Evolutionary conservation across 2,329 filamentous ascomycete species (phyloP).

Genomic region (Stenocarpella maydis): DNA sequence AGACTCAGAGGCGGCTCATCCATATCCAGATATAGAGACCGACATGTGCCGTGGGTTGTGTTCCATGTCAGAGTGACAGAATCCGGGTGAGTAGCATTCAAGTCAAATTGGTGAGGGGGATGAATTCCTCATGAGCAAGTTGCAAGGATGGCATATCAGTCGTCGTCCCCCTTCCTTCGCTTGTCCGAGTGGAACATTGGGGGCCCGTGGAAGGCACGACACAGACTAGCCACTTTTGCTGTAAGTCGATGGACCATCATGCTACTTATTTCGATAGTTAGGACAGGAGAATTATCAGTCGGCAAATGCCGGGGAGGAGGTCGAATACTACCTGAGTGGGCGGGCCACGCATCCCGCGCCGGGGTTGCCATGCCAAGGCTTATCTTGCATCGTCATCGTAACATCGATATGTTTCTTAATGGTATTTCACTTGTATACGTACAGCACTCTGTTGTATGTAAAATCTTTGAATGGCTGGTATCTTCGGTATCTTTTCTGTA

Average conservation of each 20-base stretch:
- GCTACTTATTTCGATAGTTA: background rate
- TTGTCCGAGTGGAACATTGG: background rate
- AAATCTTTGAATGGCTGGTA: background rate
- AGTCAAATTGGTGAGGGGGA: too few species aligned
- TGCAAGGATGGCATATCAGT: background rate
- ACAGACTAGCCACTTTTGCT: background rate
- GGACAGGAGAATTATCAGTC: background rate
- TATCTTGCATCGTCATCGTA: background rate
- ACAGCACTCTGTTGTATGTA: too few species aligned
- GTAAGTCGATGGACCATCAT: background rate
- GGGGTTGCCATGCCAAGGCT: background rate
- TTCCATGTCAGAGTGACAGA: conserved; percentile 14
- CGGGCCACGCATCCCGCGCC: background rate
- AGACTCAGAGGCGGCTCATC: background rate
- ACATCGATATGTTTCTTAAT: background rate
- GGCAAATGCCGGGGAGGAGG: background rate
- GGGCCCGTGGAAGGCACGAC: background rate
- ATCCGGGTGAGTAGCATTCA: background rate
- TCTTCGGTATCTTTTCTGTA: background rate
- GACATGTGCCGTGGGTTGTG: background rate
- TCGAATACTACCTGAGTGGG: background rate
- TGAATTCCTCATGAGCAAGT: background rate
- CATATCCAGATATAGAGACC: background rate
- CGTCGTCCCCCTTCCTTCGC: background rate
- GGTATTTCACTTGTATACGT: background rate